phyloP scores from a whole-genome alignment of 176 grass and related monocot genomes.

The Oryza meyeriana region DNA sequence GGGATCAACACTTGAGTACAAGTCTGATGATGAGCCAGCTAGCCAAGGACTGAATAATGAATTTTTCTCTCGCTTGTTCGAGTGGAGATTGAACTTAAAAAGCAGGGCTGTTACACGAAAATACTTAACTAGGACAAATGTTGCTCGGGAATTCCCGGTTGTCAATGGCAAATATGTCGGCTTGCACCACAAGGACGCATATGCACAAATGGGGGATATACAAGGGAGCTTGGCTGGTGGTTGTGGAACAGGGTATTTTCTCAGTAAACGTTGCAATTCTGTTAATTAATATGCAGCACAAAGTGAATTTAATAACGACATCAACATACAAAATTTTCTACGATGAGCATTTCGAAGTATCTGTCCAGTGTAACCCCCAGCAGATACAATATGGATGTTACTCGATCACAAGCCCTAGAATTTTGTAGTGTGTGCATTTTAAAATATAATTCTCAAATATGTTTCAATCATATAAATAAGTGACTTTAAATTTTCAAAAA shows the following conservation, averaged over 20 bases:
- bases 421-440: no score
- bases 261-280: no score
- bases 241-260: constrained; percentile 4
- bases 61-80: background rate
- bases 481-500: no score
- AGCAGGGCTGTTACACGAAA: background rate
- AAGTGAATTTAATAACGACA: no score
- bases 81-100: constrained; percentile 30
- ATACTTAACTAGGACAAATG: constrained; percentile 2
- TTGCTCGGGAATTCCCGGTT: background rate
- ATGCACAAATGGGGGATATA: constrained; percentile 16
- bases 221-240: background rate
- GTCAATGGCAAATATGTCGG: background rate
- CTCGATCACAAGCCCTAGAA: no score
- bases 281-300: no score
- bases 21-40: background rate
- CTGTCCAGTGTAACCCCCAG: no score
- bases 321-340: no score
- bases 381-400: no score
- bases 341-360: no score
- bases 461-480: no score
- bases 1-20: background rate
- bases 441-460: no score
- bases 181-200: background rate
- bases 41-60: background rate